phyloP scores from a whole-genome alignment of 1,139 yeast genomes.

The Suhomyces terraborum region DNA sequence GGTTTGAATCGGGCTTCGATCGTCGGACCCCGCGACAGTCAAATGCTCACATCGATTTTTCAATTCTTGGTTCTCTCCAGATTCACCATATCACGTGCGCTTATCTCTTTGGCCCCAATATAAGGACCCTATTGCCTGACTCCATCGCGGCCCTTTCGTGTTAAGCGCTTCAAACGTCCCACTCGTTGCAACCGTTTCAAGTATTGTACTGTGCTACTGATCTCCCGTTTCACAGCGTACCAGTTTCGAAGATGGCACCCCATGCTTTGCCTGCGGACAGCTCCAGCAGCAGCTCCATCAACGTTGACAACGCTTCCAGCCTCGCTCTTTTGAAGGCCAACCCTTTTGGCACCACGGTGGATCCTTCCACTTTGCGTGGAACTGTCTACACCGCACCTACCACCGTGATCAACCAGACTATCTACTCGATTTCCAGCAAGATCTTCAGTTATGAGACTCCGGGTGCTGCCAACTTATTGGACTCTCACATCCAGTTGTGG shows the following conservation, averaged over 20 bases:
- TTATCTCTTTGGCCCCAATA: slow-evolving; percentile 5
- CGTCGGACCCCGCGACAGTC: too few relatives aligned
- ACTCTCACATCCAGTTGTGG: slow-evolving; percentile 66
- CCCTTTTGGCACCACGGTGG: slow-evolving; percentile 63
- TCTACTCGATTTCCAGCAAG: slow-evolving; percentile 62
- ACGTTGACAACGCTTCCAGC: background rate
- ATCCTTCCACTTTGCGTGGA: slow-evolving; percentile 54
- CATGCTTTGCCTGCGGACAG: slow-evolving; percentile 13
- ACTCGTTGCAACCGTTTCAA: too few relatives aligned
- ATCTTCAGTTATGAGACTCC: slow-evolving; percentile 72
- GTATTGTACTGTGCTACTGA: too few relatives aligned
- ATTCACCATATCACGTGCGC: slow-evolving; percentile 14
- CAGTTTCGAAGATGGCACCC: slow-evolving; percentile 16
- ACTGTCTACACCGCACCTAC: slow-evolving; percentile 62
- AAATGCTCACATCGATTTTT: too few relatives aligned
- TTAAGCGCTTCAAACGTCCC: too few relatives aligned
- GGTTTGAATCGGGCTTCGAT: slow-evolving; percentile 1
- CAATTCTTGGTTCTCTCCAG: too few relatives aligned
- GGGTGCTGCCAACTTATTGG: slow-evolving; percentile 62
- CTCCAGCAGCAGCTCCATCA: slow-evolving; percentile 3
- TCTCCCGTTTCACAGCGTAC: too few relatives aligned
- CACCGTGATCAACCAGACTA: slow-evolving; percentile 62
- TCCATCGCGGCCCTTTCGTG: too few relatives aligned
- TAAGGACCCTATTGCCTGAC: background rate
- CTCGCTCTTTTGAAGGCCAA: slow-evolving; percentile 22